Percentiles rank a stretch among this genome's conserved stretches.
Conservation (phyloP, 257 asterid species). For the Linderniella brevidens region DNA sequence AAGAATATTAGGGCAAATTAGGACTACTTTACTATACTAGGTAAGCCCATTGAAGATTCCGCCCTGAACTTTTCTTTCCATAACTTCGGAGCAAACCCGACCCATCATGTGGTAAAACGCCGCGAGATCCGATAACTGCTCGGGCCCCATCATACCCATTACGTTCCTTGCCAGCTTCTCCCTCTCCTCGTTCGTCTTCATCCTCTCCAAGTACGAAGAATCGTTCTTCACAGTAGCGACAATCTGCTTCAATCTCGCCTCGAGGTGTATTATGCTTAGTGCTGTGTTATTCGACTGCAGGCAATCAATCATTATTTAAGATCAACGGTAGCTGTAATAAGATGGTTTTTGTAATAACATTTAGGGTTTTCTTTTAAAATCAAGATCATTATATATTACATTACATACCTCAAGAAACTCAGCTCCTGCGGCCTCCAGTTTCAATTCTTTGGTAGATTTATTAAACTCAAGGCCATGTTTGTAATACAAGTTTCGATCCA, state of each 20-base stretch:
- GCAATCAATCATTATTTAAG: too few relatives aligned
- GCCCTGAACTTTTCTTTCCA: constrained; percentile 38
- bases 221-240: constrained; percentile 70
- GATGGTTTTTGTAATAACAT: background rate
- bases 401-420: constrained; percentile 54
- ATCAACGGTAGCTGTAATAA: background rate
- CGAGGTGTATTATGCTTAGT: too few relatives aligned
- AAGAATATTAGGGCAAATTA: too few relatives aligned
- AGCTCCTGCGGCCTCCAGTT: constrained; percentile 58
- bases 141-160: constrained; percentile 50
- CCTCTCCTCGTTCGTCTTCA: constrained; percentile 36
- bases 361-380: background rate
- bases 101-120: constrained; percentile 62
- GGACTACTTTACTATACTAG: background rate
- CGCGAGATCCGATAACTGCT: constrained; percentile 41
- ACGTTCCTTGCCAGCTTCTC: constrained; percentile 32
- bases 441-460: constrained; percentile 23
- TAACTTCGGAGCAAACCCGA: constrained; percentile 43
- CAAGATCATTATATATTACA: too few relatives aligned
- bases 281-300: too few relatives aligned
- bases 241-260: constrained; percentile 56
- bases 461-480: constrained; percentile 5
- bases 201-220: constrained; percentile 22
- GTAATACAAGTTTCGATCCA: constrained; percentile 40
- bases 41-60: constrained; percentile 8